A percentile compares a stretch with the other conserved stretches of the same genome.
These are phyloP conservation scores for Blastomyces silverae DNA, from an alignment of 2,329 filamentous ascomycete genomes.

Conservation along the genomic window DNA sequence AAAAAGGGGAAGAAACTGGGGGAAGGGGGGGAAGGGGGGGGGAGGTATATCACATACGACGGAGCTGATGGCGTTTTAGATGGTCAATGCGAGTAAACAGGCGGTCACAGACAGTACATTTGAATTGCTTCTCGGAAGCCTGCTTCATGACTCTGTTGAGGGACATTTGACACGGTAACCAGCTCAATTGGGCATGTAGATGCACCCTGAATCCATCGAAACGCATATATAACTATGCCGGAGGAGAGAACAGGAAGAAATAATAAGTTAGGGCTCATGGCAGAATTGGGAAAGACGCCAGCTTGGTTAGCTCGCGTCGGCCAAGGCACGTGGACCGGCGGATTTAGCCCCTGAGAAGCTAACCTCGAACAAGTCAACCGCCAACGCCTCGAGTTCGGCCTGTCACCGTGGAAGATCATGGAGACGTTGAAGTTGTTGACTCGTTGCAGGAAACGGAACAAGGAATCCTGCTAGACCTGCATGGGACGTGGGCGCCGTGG, in stretches of 20 bases:
- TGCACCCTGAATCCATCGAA: background rate
- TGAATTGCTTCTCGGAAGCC: slow-evolving; percentile 37
- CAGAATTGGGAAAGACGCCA: too few relatives aligned
- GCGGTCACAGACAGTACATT: slow-evolving; percentile 41
- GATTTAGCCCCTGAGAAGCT: background rate
- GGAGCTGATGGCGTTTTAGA: slow-evolving; percentile 43
- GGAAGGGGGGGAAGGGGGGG: background rate
- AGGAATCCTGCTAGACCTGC: background rate
- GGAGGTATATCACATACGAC: slow-evolving; percentile 33
- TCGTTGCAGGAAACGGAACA: too few relatives aligned
- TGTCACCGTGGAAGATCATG: background rate
- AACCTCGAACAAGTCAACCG: background rate
- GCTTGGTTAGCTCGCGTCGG: slow-evolving; percentile 1
- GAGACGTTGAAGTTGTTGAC: background rate
- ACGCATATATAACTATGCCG: background rate
- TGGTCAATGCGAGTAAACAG: slow-evolving; percentile 45
- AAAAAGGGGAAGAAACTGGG: background rate
- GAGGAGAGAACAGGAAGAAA: background rate
- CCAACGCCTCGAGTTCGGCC: background rate
- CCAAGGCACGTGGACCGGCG: slow-evolving; percentile 1
- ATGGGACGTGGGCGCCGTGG: background rate
- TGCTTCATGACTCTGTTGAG: slow-evolving; percentile 29
- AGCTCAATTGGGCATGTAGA: background rate
- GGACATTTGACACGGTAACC: background rate
- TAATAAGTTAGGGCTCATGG: background rate